Base-by-base conservation (phyloP, 768 basidiomycete species). In the Mycena chlorophos region DNA sequence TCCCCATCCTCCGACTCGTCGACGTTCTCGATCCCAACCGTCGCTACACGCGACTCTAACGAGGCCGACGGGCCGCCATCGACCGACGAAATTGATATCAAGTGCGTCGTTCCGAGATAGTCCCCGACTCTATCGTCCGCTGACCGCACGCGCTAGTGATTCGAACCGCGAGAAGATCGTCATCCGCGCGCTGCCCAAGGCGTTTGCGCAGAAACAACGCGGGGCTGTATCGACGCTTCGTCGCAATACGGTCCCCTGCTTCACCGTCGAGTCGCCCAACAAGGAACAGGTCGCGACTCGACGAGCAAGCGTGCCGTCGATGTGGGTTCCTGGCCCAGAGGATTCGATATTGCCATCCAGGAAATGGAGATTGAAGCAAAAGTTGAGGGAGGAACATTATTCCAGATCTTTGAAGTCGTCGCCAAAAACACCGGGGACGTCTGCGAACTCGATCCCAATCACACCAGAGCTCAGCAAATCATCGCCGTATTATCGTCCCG, bases 151-250 rank as follows among this genome's bases (percentile, higher is more conserved):
- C 31, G 8, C n/a, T 52, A 60, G 58, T 49, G 55, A 60, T 27
- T 48, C 10, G 27, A 43, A 56, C n/a, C 58, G 58, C 48, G 47
- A 52, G 22, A 60, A 60, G 30, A 60, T 60, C 16, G 51, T 49
- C 26, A 56, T 60, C 34, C 54, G 52, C 1, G 54, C 58, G 10
- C 54, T 48, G 14, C 53, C 46, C 48, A 60, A 56, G 30, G 54
- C 42, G 26, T 60, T 56, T 20, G 58, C 46, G 1, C 34, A 49
- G 30, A 60, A 60, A 42, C 58, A 60, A 37, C 46, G 42, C 39
- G 31, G 8, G 31, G 31, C 31, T n/a, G n/a, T n/a, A 17, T 39
- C 58, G 19, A 30, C 55, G 23, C 51, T 34, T 34, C 31, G 31
- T n/a, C n/a, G n/a, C n/a, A n/a, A 47, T 48, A 54, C 55, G 4